Base-by-base conservation (phyloP, 2,329 filamentous ascomycete genomes). In the Calonectria hongkongensis region DNA sequence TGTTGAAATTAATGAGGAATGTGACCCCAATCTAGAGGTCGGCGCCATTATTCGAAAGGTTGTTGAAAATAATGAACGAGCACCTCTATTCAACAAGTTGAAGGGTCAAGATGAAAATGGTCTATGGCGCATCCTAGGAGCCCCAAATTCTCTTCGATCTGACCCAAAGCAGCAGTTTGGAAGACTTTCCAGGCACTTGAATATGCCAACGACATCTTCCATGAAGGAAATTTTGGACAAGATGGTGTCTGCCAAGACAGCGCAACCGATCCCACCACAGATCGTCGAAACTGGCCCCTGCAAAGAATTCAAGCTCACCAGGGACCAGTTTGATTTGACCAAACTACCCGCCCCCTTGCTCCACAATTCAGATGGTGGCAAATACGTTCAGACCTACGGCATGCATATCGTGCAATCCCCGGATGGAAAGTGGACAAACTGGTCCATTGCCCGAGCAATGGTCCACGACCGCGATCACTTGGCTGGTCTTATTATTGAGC, bases 61-160 rank as follows among this genome's bases (percentile, higher is more conserved):
- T 4, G 85, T 83, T 50, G 88, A 89, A 73, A 85, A 78, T 0
- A 76, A 88, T 45, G 84, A 85, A 56, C 87, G 85, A 48, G 88
- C 88, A 0, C 87, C 87, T 0, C 81, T 89, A 0, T 88, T 89
- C 83, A 88, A 89, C 78, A 89, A 89, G 43, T 72, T 89, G 51
- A 87, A 85, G 66, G 88, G 88, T 1, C 75, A 75, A 2, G 79
- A 81, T 15, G 36, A 71, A 4, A 78, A 87, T 54, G 88, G 88
- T 4, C 79, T 89, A 3, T 78, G 74, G 74, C 82, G 87, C 7
- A 88, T 89, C 33, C 82, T 90, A 1, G 88, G 87, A 25, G 85
- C 85, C 0, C 84, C 87, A 0, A 85, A 80, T 6, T 84, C 83
- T 0, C 80, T 77, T 21, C 69, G 75, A 4, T 65, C 73, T 0